Base-by-base conservation (phyloP, 2,329 filamentous ascomycete genomes). In the Sporothrix pseudoabietina region DNA sequence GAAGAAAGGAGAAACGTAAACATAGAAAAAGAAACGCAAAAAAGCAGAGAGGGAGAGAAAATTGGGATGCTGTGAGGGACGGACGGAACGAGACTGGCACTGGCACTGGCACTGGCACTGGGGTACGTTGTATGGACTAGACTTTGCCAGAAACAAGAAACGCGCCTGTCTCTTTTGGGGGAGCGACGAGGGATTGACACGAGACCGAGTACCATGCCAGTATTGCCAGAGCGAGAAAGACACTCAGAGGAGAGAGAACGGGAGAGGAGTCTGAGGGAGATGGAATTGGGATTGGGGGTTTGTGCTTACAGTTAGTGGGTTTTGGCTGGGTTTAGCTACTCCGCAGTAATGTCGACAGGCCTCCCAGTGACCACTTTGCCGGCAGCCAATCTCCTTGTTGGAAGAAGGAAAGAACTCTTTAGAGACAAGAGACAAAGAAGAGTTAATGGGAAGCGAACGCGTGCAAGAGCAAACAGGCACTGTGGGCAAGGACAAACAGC, bases 131-230 rank as follows among this genome's bases (percentile, higher is more conserved):
- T 35, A 35, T 47, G 68, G 69, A 49, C 41, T n/a, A 49, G 41
- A 35, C n/a, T 39, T 41, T 41, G 44, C 66, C 47, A 69, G 66
- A 69, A 69, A 71, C 71, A n/a, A 68, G 49, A 72, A 72, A 72
- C 71, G 52, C 71, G 71, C 71, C 61, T 72, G 61, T 68, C 49
- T 72, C 22, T 59, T 72, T 68, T 39, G 22, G 71, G 59, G 47
- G 52, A 5, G n/a, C 2, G n/a, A 49, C 16, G 71, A 68, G 26
- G 12, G 52, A 68, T 57, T 68, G 71, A 68, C 61, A 72, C 71
- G 71, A 72, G 71, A 72, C 71, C 71, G 71, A 65, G 69, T 41
- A 65, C 55, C 69, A 54, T 69, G 35, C 49, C 49, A 30, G 30
- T 47, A 12, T 47, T 47, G 19, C 22, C 69, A 49, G 61, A 49